Evolutionary conservation across 1,284 basidiomycete genomes (phyloP).

Genomic region (Marasmius oreades): DNA sequence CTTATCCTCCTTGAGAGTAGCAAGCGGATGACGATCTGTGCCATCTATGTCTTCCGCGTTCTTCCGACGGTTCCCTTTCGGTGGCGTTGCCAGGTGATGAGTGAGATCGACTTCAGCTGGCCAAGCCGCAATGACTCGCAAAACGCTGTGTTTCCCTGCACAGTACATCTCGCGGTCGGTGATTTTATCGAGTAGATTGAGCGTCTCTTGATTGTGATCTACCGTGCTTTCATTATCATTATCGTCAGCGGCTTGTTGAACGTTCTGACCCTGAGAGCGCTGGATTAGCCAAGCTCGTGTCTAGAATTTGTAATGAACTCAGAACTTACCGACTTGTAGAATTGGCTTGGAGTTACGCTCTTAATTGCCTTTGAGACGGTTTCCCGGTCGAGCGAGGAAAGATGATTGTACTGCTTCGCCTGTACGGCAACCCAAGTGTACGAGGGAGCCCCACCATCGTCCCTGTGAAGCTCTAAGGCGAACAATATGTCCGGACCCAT

Average conservation of each 20-base stretch:
- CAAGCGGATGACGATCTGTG: not conserved
- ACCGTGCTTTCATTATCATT: not conserved
- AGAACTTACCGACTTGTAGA: too few species aligned
- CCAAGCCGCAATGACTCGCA: slow-evolving; percentile 11
- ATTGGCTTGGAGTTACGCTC: not conserved
- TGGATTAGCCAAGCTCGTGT: not conserved
- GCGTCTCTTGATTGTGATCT: not conserved
- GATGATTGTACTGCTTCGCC: not conserved
- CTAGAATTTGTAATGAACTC: too few species aligned
- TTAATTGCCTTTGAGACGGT: not conserved
- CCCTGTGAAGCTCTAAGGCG: not conserved
- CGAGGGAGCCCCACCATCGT: not conserved
- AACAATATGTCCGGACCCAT: slow-evolving; percentile 5
- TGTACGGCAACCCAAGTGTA: slow-evolving; percentile 6
- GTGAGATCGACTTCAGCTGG: not conserved
- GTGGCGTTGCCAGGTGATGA: not conserved
- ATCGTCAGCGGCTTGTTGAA: not conserved
- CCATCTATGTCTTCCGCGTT: not conserved
- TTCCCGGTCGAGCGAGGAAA: too few species aligned
- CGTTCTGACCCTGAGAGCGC: not conserved
- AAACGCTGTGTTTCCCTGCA: slow-evolving; percentile 3
- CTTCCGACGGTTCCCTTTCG: not conserved
- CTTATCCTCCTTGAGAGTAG: not conserved
- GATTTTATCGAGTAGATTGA: not conserved
- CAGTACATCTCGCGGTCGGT: not conserved